phyloP scores from a whole-genome alignment of 768 basidiomycete species.

The Myochromella boudieri region DNA sequence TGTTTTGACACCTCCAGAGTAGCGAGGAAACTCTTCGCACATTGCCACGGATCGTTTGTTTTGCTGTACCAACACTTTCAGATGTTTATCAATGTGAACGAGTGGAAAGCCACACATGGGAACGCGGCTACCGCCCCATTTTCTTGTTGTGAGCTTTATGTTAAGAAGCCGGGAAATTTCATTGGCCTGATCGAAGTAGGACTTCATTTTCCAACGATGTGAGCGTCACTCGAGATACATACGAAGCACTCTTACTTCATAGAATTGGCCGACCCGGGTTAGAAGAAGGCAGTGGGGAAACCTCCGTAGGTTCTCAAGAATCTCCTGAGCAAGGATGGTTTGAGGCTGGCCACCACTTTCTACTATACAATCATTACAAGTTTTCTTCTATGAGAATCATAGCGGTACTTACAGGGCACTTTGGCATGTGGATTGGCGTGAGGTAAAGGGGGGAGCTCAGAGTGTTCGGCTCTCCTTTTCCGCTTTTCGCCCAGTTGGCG shows the following conservation, averaged over 20 bases:
- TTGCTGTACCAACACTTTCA: conserved; percentile 83
- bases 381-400: no score
- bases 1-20: conserved; percentile 48
- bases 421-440: no score
- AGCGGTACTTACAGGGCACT: no score
- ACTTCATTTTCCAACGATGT: conserved; percentile 51
- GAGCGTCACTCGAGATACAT: conserved; percentile 5
- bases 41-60: conserved; percentile 86
- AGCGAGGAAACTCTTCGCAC: conserved; percentile 85
- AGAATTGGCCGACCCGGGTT: conserved; percentile 93
- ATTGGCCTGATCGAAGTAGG: conserved; percentile 89
- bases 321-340: conserved; percentile 63
- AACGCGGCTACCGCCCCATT: conserved; percentile 68
- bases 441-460: background rate
- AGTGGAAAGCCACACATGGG: conserved; percentile 93
- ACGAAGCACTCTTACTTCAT: conserved; percentile 61
- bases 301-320: conserved; percentile 65
- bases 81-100: conserved; percentile 78
- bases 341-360: conserved; percentile 24
- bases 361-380: background rate
- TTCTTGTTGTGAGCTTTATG: conserved; percentile 79
- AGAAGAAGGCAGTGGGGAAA: conserved; percentile 90
- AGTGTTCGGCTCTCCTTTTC: conserved; percentile 4
- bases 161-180: conserved; percentile 74
- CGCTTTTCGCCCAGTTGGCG: background rate